Evolutionary conservation across 306 rosid genomes (phyloP).

Genomic region (Acacia confusa): DNA sequence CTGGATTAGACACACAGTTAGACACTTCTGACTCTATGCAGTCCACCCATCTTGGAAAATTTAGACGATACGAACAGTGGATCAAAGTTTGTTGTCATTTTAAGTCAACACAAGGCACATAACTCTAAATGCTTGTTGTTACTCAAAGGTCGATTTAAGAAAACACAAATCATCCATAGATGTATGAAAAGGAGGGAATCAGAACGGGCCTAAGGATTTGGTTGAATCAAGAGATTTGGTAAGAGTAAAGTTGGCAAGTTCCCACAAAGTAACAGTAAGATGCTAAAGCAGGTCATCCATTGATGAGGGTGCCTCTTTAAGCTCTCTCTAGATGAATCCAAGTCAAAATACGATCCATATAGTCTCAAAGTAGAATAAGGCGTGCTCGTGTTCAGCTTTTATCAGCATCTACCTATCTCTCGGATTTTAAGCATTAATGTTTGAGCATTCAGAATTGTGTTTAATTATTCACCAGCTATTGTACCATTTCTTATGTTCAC

Average conservation of each 20-base stretch:
- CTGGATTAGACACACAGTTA: not conserved
- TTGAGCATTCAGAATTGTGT: not conserved
- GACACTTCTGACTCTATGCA: not conserved
- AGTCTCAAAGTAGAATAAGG: constrained; percentile 9
- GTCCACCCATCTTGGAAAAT: not conserved
- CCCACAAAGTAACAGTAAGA: constrained; percentile 16
- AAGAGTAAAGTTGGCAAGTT: not conserved
- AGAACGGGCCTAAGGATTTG: not conserved
- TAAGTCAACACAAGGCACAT: not conserved
- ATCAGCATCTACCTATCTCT: not conserved
- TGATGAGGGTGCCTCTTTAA: not conserved
- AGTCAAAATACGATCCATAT: not conserved
- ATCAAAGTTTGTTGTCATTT: not conserved
- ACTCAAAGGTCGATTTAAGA: not conserved
- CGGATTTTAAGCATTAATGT: not conserved
- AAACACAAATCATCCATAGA: not conserved
- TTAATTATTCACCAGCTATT: not conserved
- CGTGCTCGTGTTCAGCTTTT: not conserved
- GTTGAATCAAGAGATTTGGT: not conserved
- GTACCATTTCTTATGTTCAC: constrained; percentile 2
- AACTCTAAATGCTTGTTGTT: not conserved
- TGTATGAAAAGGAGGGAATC: not conserved
- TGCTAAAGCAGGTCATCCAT: not conserved
- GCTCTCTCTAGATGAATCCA: constrained; percentile 7
- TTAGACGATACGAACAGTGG: not conserved